A percentile compares a stretch with the other conserved stretches of the same genome.
phyloP scores from a whole-genome alignment of 352 stramenopile species.

The Globisporangium okanoganense region DNA sequence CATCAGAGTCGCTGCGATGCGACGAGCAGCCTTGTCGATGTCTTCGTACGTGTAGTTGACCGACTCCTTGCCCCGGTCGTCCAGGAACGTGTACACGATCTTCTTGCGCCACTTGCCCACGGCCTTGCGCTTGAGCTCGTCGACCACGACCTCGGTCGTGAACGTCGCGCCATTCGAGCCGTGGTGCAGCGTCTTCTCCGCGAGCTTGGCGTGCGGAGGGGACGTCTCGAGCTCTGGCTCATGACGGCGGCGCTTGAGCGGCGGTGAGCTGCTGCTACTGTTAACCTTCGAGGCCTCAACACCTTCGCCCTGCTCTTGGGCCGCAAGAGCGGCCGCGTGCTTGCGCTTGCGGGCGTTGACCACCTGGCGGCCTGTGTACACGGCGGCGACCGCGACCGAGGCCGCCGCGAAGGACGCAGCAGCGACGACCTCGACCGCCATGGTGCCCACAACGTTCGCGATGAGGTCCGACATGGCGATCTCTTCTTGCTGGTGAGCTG shows the following conservation, averaged over 20 bases:
- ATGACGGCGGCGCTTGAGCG: constrained; percentile 33
- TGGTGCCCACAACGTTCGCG: constrained; percentile 28
- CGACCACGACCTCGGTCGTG: constrained; percentile 34
- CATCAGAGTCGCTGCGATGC: constrained; percentile 60
- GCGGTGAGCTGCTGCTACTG: not conserved
- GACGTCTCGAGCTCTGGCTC: constrained; percentile 14
- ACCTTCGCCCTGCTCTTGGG: constrained; percentile 2
- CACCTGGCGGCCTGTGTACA: constrained; percentile 16
- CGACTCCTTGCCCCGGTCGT: constrained; percentile 60
- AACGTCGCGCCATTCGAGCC: constrained; percentile 31
- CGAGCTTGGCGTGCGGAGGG: not conserved
- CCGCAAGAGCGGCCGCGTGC: constrained; percentile 5
- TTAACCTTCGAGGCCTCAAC: not conserved
- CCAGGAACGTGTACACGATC: constrained; percentile 80
- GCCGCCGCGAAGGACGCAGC: constrained; percentile 43
- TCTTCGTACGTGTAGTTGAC: constrained; percentile 73
- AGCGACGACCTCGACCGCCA: constrained; percentile 44
- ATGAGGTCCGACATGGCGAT: constrained; percentile 17
- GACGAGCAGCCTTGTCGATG: constrained; percentile 54
- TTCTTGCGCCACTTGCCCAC: constrained; percentile 47
- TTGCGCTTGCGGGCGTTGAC: constrained; percentile 26
- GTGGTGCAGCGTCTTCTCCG: constrained; percentile 7
- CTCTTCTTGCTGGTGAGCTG: not conserved
- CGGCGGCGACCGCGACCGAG: constrained; percentile 30
- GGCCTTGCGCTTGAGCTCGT: constrained; percentile 49